phyloP scores from a whole-genome alignment of 306 rosid genomes.

The Oxytropis ochrocephala region DNA sequence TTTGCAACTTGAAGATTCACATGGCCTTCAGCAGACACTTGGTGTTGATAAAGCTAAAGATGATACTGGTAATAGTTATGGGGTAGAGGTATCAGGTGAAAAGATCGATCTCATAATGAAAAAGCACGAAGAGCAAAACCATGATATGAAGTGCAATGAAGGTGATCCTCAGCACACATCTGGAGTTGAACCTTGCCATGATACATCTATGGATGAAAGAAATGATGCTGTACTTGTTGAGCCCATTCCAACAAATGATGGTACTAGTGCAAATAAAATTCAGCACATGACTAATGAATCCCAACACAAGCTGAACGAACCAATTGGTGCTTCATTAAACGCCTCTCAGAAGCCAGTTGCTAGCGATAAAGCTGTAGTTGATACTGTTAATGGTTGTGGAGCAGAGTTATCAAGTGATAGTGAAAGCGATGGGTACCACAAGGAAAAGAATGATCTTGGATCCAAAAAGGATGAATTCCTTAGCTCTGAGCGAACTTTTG shows the following conservation, averaged over 20 bases:
- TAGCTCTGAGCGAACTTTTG: conserved; percentile 26
- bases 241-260: conserved; percentile 19
- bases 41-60: conserved; percentile 24
- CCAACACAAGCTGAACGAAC: conserved; percentile 15
- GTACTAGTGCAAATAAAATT: conserved; percentile 13
- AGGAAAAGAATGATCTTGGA: conserved; percentile 30
- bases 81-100: conserved; percentile 16
- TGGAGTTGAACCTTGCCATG: conserved; percentile 15
- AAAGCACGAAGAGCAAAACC: not conserved
- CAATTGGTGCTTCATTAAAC: conserved; percentile 7
- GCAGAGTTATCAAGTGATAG: conserved; percentile 24
- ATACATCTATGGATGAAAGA: conserved; percentile 8
- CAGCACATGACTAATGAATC: not conserved
- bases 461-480: conserved; percentile 38
- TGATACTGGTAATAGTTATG: conserved; percentile 18
- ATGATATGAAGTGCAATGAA: not conserved
- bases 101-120: not conserved
- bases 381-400: conserved; percentile 20
- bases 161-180: not conserved
- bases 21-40: conserved; percentile 20
- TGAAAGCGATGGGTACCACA: conserved; percentile 20
- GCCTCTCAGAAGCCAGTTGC: conserved; percentile 24
- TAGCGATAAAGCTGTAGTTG: conserved; percentile 30
- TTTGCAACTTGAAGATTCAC: conserved; percentile 5
- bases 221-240: conserved; percentile 9